Evolutionary conservation across 176 grass and related monocot genomes (phyloP).

Genomic region (Bolboschoenus planiculmis): DNA sequence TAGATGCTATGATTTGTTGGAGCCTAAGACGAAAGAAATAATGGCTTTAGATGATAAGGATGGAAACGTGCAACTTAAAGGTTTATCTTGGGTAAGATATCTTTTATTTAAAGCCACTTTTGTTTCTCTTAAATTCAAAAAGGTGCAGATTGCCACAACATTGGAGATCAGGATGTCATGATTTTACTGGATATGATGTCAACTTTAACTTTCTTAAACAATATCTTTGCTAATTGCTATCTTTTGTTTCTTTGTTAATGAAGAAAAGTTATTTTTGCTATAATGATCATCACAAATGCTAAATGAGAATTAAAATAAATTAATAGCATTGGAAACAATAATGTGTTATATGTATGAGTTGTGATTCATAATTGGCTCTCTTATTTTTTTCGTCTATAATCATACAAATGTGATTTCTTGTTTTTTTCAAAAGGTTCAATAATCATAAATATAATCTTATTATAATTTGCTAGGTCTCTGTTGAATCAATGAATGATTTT

Average conservation of each 20-base stretch:
- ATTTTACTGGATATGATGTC: not conserved
- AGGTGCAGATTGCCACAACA: no score
- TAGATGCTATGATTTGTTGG: conserved; percentile 75
- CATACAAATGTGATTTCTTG: not conserved
- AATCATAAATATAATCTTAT: not conserved
- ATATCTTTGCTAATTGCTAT: not conserved
- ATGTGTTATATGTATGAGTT: not conserved
- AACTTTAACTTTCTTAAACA: not conserved
- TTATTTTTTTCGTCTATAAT: not conserved
- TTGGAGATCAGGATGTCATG: not conserved
- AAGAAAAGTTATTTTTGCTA: not conserved
- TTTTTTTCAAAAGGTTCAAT: not conserved
- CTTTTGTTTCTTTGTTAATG: not conserved
- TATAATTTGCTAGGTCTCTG: conserved; percentile 39
- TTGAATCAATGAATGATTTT: conserved; percentile 72
- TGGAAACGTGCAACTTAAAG: conserved; percentile 71
- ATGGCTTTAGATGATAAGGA: conserved; percentile 75
- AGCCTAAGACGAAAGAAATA: conserved; percentile 80
- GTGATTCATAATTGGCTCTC: not conserved
- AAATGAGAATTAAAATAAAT: not conserved
- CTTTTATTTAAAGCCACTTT: not conserved
- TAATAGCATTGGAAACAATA: not conserved
- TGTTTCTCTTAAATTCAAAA: not conserved
- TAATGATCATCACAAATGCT: not conserved
- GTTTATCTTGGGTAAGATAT: conserved; percentile 69